Evolutionary conservation across 2,329 filamentous ascomycete genomes (phyloP).

Genomic region (Talaromyces marneffei): DNA sequence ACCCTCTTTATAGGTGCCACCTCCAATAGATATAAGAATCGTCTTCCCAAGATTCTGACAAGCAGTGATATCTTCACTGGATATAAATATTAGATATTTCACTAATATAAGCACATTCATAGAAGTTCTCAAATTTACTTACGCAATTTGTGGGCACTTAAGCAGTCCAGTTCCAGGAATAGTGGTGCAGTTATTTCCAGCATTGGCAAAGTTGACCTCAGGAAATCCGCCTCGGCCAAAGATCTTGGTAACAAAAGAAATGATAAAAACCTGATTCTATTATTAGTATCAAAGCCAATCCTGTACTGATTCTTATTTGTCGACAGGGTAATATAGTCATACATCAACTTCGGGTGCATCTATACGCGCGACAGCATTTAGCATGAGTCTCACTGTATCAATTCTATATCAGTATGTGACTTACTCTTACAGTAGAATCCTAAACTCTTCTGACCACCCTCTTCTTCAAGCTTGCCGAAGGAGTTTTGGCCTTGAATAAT

Average conservation of each 20-base stretch:
- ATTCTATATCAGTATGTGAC: not conserved
- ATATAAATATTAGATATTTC: not conserved
- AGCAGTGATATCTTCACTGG: slow-evolving; percentile 44
- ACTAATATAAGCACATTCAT: not conserved
- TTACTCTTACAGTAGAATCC: slow-evolving; percentile 50
- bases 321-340: not conserved
- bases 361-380: not conserved
- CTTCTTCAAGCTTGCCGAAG: slow-evolving; percentile 39
- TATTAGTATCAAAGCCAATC: slow-evolving; percentile 20
- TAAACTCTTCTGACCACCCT: slow-evolving; percentile 50
- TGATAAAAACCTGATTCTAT: slow-evolving; percentile 56
- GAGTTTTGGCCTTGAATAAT: slow-evolving; percentile 51
- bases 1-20: slow-evolving; percentile 64
- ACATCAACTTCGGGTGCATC: slow-evolving; percentile 12
- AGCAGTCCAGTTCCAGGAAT: slow-evolving; percentile 55
- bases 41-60: slow-evolving; percentile 66
- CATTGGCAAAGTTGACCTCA: slow-evolving; percentile 59
- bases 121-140: slow-evolving; percentile 22
- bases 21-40: slow-evolving; percentile 65
- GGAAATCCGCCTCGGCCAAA: slow-evolving; percentile 45
- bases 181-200: slow-evolving; percentile 54
- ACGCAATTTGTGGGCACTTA: slow-evolving; percentile 62
- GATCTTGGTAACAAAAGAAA: slow-evolving; percentile 59
- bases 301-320: not conserved
- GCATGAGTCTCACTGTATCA: not conserved